These are phyloP conservation scores for Scedosporium boydii DNA, from an alignment of 2,329 filamentous ascomycete species.

Conservation along the genomic window DNA sequence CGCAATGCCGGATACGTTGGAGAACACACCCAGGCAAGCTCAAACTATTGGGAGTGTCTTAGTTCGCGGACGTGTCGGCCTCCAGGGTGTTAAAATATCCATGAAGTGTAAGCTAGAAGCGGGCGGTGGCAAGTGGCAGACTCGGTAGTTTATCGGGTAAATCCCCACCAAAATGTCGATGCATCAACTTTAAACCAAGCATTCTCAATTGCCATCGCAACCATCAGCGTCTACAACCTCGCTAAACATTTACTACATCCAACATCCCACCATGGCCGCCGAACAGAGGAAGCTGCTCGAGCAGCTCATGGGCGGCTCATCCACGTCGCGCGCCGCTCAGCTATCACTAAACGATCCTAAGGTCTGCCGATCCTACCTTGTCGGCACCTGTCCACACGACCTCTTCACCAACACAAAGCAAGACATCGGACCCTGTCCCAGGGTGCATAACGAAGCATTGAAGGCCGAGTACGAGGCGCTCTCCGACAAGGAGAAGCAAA, in stretches of 20 bases:
- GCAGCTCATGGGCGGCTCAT: constrained; percentile 80
- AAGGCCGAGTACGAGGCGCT: constrained; percentile 82
- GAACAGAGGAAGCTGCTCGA: constrained; percentile 98
- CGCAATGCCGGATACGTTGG: not conserved
- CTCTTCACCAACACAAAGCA: constrained; percentile 99
- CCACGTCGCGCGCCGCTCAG: constrained; percentile 65
- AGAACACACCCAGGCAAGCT: not conserved
- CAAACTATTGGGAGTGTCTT: not conserved
- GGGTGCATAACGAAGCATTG: constrained; percentile 78
- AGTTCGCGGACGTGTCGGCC: not conserved
- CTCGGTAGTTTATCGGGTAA: not conserved
- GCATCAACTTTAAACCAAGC: not conserved
- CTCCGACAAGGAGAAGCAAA: constrained; percentile 59
- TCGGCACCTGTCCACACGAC: constrained; percentile 91
- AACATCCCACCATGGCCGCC: constrained; percentile 61
- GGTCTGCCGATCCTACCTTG: constrained; percentile 88
- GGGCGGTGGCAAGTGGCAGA: not conserved
- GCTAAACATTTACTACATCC: not conserved
- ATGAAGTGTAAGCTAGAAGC: not conserved
- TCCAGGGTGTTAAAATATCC: not conserved
- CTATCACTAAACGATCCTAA: constrained; percentile 85
- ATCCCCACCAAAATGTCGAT: not conserved
- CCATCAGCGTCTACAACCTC: not conserved
- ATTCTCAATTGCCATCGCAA: not conserved
- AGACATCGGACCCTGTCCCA: constrained; percentile 81